Evolutionary conservation across 2,329 filamentous ascomycete genomes (phyloP).

Genomic region (Stagonosporopsis rhizophila): DNA sequence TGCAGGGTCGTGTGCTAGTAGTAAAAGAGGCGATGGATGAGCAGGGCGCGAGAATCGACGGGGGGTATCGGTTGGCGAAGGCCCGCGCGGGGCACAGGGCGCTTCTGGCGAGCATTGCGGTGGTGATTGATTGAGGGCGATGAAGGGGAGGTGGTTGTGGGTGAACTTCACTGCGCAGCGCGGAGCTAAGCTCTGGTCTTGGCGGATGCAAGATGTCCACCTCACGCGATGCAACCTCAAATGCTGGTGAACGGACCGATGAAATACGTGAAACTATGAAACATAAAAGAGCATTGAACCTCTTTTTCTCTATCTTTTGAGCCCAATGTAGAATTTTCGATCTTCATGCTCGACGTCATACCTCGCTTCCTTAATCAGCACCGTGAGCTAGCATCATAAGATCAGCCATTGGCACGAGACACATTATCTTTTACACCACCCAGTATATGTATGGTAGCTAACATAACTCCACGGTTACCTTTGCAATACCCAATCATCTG

Average conservation of each 20-base stretch:
- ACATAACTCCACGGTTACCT: neutral
- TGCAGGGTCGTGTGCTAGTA: slow-evolving; percentile 36
- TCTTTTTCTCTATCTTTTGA: neutral
- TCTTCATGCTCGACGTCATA: slow-evolving; percentile 16
- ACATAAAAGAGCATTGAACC: too few species aligned
- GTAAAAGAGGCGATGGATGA: slow-evolving; percentile 36
- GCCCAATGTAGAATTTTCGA: neutral
- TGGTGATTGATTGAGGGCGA: slow-evolving; percentile 3
- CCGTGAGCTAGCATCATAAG: slow-evolving; percentile 5
- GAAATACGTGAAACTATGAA: too few species aligned
- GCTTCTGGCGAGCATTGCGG: slow-evolving; percentile 42
- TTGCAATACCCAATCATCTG: neutral
- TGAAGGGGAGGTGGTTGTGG: slow-evolving; percentile 1
- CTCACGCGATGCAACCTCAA: neutral
- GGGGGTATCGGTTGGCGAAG: slow-evolving; percentile 39
- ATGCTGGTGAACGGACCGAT: too few species aligned
- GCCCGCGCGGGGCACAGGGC: slow-evolving; percentile 42
- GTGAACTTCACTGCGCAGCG: slow-evolving; percentile 10
- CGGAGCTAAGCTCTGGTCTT: slow-evolving; percentile 17
- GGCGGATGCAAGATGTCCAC: slow-evolving; percentile 3
- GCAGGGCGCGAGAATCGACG: slow-evolving; percentile 35
- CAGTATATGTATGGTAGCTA: neutral
- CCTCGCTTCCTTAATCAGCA: slow-evolving; percentile 16
- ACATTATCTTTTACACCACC: slow-evolving; percentile 6
- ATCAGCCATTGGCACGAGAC: slow-evolving; percentile 10